These are phyloP conservation scores for Nowakowskiella sp. DNA, from an alignment of 192 early-diverging fungal species.

Conservation along the genomic window DNA sequence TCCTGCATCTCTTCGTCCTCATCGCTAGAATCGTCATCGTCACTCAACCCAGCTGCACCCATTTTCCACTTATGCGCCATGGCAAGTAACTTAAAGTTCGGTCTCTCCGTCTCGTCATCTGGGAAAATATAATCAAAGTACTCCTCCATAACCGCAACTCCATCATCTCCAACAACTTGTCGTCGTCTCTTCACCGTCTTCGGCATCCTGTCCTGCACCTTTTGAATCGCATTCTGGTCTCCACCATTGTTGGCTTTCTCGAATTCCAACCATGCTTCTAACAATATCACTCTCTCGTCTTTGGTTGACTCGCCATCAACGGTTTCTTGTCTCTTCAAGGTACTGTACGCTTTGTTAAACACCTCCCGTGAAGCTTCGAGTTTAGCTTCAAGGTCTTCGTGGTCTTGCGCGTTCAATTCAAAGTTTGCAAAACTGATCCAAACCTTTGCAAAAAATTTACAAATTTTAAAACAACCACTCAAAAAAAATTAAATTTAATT, in stretches of 20 bases:
- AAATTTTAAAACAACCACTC: background rate
- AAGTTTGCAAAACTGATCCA: slow-evolving; percentile 93
- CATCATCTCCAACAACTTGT: slow-evolving; percentile 49
- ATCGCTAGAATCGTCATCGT: slow-evolving; percentile 21
- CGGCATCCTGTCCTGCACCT: slow-evolving; percentile 72
- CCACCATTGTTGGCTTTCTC: slow-evolving; percentile 48
- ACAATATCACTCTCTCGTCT: slow-evolving; percentile 78
- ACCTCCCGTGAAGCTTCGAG: slow-evolving; percentile 56
- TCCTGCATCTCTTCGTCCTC: slow-evolving; percentile 22
- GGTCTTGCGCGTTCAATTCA: slow-evolving; percentile 62
- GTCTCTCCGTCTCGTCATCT: slow-evolving; percentile 81
- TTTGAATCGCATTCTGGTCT: slow-evolving; percentile 28
- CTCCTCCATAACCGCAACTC: slow-evolving; percentile 69
- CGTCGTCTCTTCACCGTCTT: slow-evolving; percentile 86
- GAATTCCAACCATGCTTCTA: slow-evolving; percentile 89
- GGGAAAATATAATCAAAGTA: slow-evolving; percentile 99
- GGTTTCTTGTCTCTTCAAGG: slow-evolving; percentile 55
- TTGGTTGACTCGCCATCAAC: slow-evolving; percentile 53
- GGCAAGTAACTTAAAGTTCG: slow-evolving; percentile 83
- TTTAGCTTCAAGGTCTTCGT: slow-evolving; percentile 31
- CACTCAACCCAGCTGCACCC: slow-evolving; percentile 2
- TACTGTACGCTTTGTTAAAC: slow-evolving; percentile 66
- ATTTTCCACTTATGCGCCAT: slow-evolving; percentile 83
- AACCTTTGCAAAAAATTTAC: slow-evolving; percentile 29
- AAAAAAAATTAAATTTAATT: slow-evolving; percentile 9